Evolutionary conservation across 2,329 filamentous ascomycete genomes (phyloP).

Genomic region (Sphaerostilbella broomeana): DNA sequence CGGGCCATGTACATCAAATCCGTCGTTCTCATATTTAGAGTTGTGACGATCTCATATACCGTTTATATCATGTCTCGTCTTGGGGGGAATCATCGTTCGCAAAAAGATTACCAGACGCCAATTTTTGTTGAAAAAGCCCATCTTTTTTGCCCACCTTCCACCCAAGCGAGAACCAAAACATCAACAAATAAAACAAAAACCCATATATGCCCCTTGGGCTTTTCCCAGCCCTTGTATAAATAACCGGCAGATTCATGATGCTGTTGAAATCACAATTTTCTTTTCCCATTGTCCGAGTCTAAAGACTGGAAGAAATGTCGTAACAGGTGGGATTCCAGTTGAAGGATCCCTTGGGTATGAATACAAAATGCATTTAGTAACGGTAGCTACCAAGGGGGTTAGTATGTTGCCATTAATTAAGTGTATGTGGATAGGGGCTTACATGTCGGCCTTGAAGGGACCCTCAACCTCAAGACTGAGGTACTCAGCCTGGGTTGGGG

Average conservation of each 20-base stretch:
- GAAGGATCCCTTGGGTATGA: conserved; percentile 32
- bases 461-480: conserved; percentile 79
- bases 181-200: conserved; percentile 20
- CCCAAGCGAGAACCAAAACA: conserved; percentile 21
- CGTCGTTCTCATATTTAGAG: conserved; percentile 5
- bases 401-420: conserved; percentile 7
- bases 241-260: conserved; percentile 38
- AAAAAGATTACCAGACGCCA: conserved; percentile 30
- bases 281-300: conserved; percentile 28
- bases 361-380: conserved; percentile 35
- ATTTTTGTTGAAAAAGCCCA: conserved; percentile 36
- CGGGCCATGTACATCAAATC: conserved; percentile 25
- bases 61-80: conserved; percentile 20
- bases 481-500: conserved; percentile 85
- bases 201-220: conserved; percentile 22
- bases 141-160: conserved; percentile 29
- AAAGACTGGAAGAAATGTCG: conserved; percentile 26
- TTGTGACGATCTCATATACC: conserved; percentile 1
- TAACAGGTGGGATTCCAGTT: conserved; percentile 34
- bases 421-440: conserved; percentile 32
- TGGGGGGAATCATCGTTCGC: conserved; percentile 32
- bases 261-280: conserved; percentile 40
- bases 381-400: conserved; percentile 31
- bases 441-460: conserved; percentile 95
- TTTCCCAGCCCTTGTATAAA: conserved; percentile 26